Evolutionary conservation across 768 basidiomycete species (phyloP).

Genomic region (Psilocybe cubensis): DNA sequence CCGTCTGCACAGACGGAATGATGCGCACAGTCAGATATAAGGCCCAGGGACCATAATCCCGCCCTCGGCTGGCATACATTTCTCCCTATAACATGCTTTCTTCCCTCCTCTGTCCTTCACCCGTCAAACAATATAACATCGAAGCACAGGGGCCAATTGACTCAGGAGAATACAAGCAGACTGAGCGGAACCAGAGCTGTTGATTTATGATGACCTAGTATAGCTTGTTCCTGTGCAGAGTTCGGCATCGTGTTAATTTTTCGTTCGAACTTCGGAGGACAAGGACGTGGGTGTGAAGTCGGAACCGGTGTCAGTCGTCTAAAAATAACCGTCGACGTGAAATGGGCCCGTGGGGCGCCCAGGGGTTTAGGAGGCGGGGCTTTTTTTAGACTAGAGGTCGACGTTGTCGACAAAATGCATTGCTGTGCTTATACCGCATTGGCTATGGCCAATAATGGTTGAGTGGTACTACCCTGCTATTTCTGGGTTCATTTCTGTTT

Average conservation of each 20-base stretch:
- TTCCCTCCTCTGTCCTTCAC: not conserved
- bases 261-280: not conserved
- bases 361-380: no score
- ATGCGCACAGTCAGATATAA: not conserved
- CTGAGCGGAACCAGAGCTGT: not conserved
- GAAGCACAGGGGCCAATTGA: not conserved
- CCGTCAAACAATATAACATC: not conserved
- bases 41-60: not conserved
- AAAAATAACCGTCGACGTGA: not conserved
- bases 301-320: not conserved
- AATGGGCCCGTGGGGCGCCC: not conserved
- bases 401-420: no score
- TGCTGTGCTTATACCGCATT: no score
- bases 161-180: not conserved
- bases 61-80: not conserved
- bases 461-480: no score
- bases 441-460: no score
- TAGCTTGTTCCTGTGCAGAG: not conserved
- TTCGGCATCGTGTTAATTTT: not conserved
- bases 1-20: not conserved
- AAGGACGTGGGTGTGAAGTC: not conserved
- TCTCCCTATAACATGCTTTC: not conserved
- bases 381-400: no score
- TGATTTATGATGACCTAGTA: not conserved
- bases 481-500: no score